A percentile compares a stretch with the other conserved stretches of the same genome.
Conservation (phyloP, 768 basidiomycete genomes). For the Mrakia gelida region DNA sequence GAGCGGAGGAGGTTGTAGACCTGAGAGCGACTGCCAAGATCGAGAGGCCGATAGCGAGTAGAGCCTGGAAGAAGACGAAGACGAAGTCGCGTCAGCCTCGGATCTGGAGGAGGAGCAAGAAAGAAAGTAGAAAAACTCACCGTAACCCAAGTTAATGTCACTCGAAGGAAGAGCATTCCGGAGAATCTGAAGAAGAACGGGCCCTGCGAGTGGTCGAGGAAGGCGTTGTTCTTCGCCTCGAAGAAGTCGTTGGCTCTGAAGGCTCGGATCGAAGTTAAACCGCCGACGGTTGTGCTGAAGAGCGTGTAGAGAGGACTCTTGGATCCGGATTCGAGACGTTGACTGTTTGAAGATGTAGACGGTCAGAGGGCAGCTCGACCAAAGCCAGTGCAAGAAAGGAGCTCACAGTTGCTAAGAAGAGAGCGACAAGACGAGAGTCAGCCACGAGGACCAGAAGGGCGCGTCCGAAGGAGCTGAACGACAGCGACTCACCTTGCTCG, state of each 20-base stretch:
- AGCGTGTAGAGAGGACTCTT: slow-evolving; percentile 24
- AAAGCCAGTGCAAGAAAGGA: too few species aligned
- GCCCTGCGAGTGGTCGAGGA: slow-evolving; percentile 13
- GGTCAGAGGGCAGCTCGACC: too few species aligned
- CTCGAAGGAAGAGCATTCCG: slow-evolving; percentile 17
- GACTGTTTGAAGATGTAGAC: background rate
- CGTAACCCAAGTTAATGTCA: slow-evolving; percentile 16
- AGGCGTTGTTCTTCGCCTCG: background rate
- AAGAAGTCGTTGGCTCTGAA: slow-evolving; percentile 19
- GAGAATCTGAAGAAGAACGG: slow-evolving; percentile 21
- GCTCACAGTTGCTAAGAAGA: slow-evolving; percentile 12
- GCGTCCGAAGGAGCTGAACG: background rate
- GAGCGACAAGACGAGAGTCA: background rate
- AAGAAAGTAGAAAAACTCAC: background rate
- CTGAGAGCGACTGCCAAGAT: slow-evolving; percentile 12
- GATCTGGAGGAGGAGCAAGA: background rate
- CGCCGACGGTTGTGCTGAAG: slow-evolving; percentile 10
- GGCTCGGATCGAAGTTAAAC: slow-evolving; percentile 18
- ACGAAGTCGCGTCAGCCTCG: background rate
- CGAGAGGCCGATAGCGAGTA: slow-evolving; percentile 24
- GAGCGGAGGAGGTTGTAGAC: background rate
- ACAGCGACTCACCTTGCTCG: slow-evolving; percentile 9
- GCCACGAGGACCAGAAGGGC: too few species aligned
- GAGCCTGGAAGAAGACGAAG: background rate
- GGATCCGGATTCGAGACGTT: slow-evolving; percentile 18